Evolutionary conservation across 345 rosid genomes (phyloP).

Genomic region (Gossypium bickii): DNA sequence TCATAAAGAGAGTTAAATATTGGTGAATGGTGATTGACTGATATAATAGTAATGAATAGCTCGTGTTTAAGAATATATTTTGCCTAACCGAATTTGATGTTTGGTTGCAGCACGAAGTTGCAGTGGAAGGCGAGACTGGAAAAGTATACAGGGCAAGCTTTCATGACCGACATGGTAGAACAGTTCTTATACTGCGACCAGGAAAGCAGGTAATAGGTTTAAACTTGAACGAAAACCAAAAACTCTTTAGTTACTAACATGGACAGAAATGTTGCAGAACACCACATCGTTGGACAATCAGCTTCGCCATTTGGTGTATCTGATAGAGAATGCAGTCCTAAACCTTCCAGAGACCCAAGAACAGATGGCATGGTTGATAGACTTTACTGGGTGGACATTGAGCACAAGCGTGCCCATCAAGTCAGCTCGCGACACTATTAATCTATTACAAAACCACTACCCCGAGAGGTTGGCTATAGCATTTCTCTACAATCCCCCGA

Average conservation of each 20-base stretch:
- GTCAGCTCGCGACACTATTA: conserved; percentile 69
- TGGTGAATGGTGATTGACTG: not conserved
- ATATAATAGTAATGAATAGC: not conserved
- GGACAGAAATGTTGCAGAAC: conserved; percentile 47
- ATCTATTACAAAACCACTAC: conserved; percentile 79
- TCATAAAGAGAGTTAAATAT: not conserved
- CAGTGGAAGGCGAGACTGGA: conserved; percentile 89
- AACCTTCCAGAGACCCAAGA: conserved; percentile 91
- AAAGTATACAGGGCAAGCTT: conserved; percentile 80
- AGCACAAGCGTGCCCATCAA: conserved; percentile 65
- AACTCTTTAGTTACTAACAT: not conserved
- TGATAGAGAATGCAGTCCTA: conserved; percentile 82
- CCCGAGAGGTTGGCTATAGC: conserved; percentile 93
- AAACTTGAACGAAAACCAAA: not conserved
- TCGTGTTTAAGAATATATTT: not conserved
- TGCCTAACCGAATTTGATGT: not conserved
- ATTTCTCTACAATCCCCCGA: conserved; percentile 88
- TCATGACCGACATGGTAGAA: conserved; percentile 76
- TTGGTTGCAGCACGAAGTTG: conserved; percentile 54
- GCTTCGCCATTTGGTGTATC: conserved; percentile 76
- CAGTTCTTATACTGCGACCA: conserved; percentile 84
- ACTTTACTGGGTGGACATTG: conserved; percentile 83
- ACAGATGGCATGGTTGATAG: conserved; percentile 92
- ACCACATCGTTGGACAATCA: conserved; percentile 64
- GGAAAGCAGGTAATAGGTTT: conserved; percentile 63